Base-by-base conservation (phyloP, 1,139 yeast genomes). In the Protomyces pachydermus region DNA sequence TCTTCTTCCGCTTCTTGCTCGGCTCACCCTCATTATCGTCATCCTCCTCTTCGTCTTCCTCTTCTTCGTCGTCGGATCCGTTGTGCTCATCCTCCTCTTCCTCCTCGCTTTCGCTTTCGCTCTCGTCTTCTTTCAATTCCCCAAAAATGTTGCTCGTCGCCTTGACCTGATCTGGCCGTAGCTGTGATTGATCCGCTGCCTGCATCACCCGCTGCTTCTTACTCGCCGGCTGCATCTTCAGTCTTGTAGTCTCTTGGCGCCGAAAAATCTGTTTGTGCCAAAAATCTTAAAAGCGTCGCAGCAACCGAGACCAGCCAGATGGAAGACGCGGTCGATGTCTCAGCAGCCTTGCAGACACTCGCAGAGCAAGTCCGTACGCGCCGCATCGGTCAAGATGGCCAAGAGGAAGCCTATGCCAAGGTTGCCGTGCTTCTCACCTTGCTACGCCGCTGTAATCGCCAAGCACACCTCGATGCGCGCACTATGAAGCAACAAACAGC, bases 1-100 rank as follows among this genome's bases (percentile, higher is more conserved):
- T 72, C 52, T 52, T 58, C 18, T 58, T 78, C 79, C 70, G 75
- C 77, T 72, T 76, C 79, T 64, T 74, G 77, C 65, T 67, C 57
- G 34, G 54, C 45, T 51, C 35, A n/a, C 69, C 74, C 3, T 68
- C 72, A 14, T 67, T 71, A 4, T 68, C 71, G n/a, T 66, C 68
- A n/a, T 54, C 57, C 8, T 66, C 70, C 18, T 53, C 58, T 14
- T 71, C 63, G 9, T 39, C 65, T 23, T 56, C 65, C 5, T 67
- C 65, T 6, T 63, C 69, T 18, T 60, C 64, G 3, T 50, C 55
- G 35, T 32, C 62, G 10, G 8, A 25, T 1, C 42, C 58, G 53
- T 60, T 60, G 12, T 50, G 50, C 18, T 14, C 20, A 3, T 56
- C 57, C 25, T 37, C 50, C 16, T 56, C 46, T 2, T 14, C 50